Conservation (phyloP, 1,284 basidiomycete species). For the Ceratobasidium sp. region DNA sequence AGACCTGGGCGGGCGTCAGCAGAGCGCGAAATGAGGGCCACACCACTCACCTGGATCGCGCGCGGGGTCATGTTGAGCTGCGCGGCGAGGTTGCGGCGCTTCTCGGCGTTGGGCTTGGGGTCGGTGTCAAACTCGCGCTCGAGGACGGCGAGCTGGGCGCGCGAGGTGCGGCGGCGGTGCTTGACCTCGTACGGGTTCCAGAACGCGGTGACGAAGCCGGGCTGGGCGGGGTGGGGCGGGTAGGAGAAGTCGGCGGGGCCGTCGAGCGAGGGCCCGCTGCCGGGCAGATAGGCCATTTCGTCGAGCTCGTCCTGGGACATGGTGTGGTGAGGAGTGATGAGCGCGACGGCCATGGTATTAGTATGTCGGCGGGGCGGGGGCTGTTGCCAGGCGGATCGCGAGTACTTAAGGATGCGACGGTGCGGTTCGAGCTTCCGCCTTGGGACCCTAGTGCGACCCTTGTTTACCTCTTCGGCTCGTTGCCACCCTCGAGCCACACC, state of each 20-base stretch:
- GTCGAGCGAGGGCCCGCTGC: constrained; percentile 29
- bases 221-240: constrained; percentile 11
- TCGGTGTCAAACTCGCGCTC: constrained; percentile 86
- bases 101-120: constrained; percentile 86
- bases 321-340: not conserved
- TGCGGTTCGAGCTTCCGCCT: constrained; percentile 20
- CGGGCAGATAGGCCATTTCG: constrained; percentile 37
- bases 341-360: not conserved
- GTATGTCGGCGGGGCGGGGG: not conserved
- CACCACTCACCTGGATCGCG: constrained; percentile 84
- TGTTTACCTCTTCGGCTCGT: constrained; percentile 8
- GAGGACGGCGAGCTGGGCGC: constrained; percentile 84
- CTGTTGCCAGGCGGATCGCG: constrained; percentile 35
- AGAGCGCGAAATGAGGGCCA: constrained; percentile 13
- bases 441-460: constrained; percentile 14
- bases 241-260: not conserved
- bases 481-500: constrained; percentile 13
- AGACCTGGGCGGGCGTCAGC: constrained; percentile 64
- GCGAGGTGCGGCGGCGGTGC: constrained; percentile 86
- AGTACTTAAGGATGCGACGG: not conserved
- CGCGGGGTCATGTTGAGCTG: constrained; percentile 91
- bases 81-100: constrained; percentile 80
- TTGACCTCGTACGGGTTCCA: constrained; percentile 91
- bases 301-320: constrained; percentile 22
- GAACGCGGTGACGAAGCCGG: constrained; percentile 45